Percentiles rank a stretch among this genome's conserved stretches.
Evolutionary conservation across 2,329 filamentous ascomycete species (phyloP).

Genomic region (Colletotrichum orbiculare): DNA sequence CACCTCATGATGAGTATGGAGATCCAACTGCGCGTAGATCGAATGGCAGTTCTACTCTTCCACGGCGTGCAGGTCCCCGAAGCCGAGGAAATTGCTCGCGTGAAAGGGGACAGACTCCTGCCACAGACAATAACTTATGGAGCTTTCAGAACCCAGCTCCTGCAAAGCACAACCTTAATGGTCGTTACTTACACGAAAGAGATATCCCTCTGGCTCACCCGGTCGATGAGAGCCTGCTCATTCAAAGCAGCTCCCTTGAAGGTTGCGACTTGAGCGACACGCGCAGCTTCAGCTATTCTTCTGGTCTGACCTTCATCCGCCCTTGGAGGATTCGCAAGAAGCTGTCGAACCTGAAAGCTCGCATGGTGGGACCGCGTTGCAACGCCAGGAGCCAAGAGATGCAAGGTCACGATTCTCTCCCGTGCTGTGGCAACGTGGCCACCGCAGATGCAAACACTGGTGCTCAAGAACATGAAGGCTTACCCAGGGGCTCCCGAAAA

Average conservation of each 20-base stretch:
- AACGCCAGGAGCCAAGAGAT: slow-evolving; percentile 20
- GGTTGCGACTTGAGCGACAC: slow-evolving; percentile 24
- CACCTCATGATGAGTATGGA: too few species aligned
- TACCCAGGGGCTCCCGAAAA: not conserved
- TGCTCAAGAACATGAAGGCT: not conserved
- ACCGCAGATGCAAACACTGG: not conserved
- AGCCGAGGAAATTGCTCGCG: not conserved
- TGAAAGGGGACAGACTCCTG: slow-evolving; percentile 11
- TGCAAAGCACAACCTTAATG: not conserved
- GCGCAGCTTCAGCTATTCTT: slow-evolving; percentile 22
- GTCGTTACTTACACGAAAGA: slow-evolving; percentile 7
- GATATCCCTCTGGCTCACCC: slow-evolving; percentile 35
- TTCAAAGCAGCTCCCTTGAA: slow-evolving; percentile 25
- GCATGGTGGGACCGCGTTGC: slow-evolving; percentile 29
- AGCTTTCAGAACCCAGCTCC: not conserved
- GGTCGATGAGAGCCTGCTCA: slow-evolving; percentile 15
- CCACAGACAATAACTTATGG: too few species aligned
- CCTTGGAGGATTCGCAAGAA: slow-evolving; percentile 34
- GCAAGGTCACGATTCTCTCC: not conserved
- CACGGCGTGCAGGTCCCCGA: too few species aligned
- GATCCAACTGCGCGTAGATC: too few species aligned
- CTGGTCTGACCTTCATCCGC: slow-evolving; percentile 19
- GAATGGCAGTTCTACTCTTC: too few species aligned
- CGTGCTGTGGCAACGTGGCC: too few species aligned
- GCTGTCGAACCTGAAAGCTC: slow-evolving; percentile 33